A percentile compares a stretch with the other conserved stretches of the same genome.
phyloP scores from a whole-genome alignment of 1,284 basidiomycete species.

The Prillingera fragicola region DNA sequence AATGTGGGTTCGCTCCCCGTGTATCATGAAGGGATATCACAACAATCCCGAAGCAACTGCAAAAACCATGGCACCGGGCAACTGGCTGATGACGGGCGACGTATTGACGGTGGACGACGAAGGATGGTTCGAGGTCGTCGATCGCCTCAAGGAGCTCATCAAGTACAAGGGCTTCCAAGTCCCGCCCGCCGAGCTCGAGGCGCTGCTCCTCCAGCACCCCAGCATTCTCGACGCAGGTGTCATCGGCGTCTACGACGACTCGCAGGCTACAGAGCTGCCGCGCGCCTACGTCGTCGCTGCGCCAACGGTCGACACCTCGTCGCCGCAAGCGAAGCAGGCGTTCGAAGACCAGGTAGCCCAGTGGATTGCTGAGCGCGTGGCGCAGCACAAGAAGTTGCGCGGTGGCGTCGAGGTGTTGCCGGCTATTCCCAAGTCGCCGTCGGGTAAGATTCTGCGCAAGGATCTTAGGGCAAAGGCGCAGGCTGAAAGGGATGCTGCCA shows the following conservation, averaged over 20 bases:
- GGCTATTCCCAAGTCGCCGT: slow-evolving; percentile 49
- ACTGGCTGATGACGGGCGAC: slow-evolving; percentile 82
- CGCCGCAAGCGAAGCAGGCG: slow-evolving; percentile 13
- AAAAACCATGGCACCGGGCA: slow-evolving; percentile 53
- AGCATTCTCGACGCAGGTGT: slow-evolving; percentile 66
- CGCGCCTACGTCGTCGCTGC: slow-evolving; percentile 38
- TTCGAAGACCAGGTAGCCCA: slow-evolving; percentile 55
- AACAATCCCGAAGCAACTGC: slow-evolving; percentile 63
- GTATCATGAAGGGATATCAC: slow-evolving; percentile 67
- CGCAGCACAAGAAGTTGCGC: slow-evolving; percentile 49
- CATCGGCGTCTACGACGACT: slow-evolving; percentile 59
- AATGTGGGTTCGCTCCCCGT: slow-evolving; percentile 70
- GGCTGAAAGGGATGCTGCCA: slow-evolving; percentile 21
- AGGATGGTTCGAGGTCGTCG: slow-evolving; percentile 47
- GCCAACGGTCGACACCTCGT: background rate
- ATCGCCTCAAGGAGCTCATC: too few relatives aligned
- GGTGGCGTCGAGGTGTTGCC: slow-evolving; percentile 51
- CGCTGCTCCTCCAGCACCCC: slow-evolving; percentile 64
- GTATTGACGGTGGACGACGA: slow-evolving; percentile 59
- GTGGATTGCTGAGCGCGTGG: slow-evolving; percentile 59
- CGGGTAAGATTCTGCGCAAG: slow-evolving; percentile 44
- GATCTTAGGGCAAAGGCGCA: slow-evolving; percentile 32
- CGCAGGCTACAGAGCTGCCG: slow-evolving; percentile 61
- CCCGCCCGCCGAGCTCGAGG: slow-evolving; percentile 78
- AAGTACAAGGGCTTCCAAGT: slow-evolving; percentile 53